phyloP scores from a whole-genome alignment of 2,329 filamentous ascomycete species.

The Grosmannia huntii region DNA sequence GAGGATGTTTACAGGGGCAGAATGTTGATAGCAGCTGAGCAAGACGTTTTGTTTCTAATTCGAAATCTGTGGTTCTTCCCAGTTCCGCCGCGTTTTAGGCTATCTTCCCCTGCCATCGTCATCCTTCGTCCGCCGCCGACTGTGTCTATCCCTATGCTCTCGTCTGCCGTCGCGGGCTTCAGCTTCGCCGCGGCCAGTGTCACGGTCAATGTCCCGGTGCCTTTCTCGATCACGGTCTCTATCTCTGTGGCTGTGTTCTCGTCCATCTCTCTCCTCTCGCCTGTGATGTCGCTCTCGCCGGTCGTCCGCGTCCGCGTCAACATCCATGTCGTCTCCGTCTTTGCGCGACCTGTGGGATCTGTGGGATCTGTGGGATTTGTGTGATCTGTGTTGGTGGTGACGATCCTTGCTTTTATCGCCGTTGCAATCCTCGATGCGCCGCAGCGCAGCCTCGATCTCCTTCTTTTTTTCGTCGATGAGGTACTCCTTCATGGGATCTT shows the following conservation, averaged over 20 bases:
- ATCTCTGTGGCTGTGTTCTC: slow-evolving; percentile 7
- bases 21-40: neutral
- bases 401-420: slow-evolving; percentile 19
- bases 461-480: slow-evolving; percentile 84
- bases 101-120: neutral
- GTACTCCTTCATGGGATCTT: slow-evolving; percentile 94
- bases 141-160: neutral
- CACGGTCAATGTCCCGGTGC: neutral
- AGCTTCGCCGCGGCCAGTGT: neutral
- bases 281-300: neutral
- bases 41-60: neutral
- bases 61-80: neutral
- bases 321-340: slow-evolving; percentile 9
- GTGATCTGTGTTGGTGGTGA: slow-evolving; percentile 18
- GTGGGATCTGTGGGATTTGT: slow-evolving; percentile 28
- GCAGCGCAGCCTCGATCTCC: slow-evolving; percentile 62
- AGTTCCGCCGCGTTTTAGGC: too few relatives aligned
- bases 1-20: neutral
- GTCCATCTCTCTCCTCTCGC: neutral
- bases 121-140: neutral
- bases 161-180: neutral
- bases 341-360: slow-evolving; percentile 4
- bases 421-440: slow-evolving; percentile 38
- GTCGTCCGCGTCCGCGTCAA: slow-evolving; percentile 5
- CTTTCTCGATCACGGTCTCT: slow-evolving; percentile 5